Evolutionary conservation across 768 basidiomycete species (phyloP).

Genomic region (Ephemerocybe angulata): DNA sequence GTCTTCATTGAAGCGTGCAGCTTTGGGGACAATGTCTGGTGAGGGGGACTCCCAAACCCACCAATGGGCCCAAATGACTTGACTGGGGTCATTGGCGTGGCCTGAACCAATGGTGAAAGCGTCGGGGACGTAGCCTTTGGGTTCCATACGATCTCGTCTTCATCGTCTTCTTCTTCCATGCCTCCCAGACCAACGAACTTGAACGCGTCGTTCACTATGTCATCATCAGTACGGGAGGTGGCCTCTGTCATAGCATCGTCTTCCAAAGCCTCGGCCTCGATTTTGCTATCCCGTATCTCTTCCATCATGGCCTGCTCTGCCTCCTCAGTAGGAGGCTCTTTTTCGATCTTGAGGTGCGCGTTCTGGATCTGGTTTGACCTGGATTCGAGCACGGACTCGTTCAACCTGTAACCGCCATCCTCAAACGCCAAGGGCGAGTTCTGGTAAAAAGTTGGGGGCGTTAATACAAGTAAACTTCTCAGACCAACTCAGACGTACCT

Average conservation of each 20-base stretch:
- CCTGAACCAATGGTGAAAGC: slow-evolving; percentile 30
- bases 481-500: slow-evolving; percentile 40
- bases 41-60: slow-evolving; percentile 10
- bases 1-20: not conserved
- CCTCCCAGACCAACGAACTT: slow-evolving; percentile 41
- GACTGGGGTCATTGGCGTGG: slow-evolving; percentile 33
- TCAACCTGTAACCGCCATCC: slow-evolving; percentile 33
- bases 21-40: slow-evolving; percentile 13
- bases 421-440: slow-evolving; percentile 38
- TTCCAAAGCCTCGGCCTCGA: slow-evolving; percentile 24
- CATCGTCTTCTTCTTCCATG: slow-evolving; percentile 42
- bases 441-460: slow-evolving; percentile 20
- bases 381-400: slow-evolving; percentile 28
- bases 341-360: slow-evolving; percentile 10
- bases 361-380: slow-evolving; percentile 9
- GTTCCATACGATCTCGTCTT: slow-evolving; percentile 75
- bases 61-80: slow-evolving; percentile 27
- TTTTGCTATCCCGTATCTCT: slow-evolving; percentile 21
- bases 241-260: slow-evolving; percentile 67
- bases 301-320: slow-evolving; percentile 23
- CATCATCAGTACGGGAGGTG: slow-evolving; percentile 76
- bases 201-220: slow-evolving; percentile 71
- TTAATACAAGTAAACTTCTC: slow-evolving; percentile 10
- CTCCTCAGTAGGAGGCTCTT: slow-evolving; percentile 3
- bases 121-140: slow-evolving; percentile 42